Conservation (phyloP, 2,329 filamentous ascomycete genomes). For the Cercospora sesami region DNA sequence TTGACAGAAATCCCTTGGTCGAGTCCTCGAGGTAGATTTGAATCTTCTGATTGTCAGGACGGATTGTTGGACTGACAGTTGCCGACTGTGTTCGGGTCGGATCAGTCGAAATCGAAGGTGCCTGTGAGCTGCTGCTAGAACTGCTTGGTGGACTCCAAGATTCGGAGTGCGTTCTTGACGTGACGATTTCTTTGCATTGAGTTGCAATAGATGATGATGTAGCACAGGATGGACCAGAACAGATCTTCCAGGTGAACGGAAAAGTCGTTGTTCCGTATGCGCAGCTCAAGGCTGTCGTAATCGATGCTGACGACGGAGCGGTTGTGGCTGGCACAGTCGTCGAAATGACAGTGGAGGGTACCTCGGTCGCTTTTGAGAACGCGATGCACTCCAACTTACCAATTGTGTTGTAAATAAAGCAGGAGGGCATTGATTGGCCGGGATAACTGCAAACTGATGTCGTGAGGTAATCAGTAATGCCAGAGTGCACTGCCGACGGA, state of each 20-base stretch:
- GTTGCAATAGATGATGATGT: background rate
- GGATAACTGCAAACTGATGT: background rate
- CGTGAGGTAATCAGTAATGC: background rate
- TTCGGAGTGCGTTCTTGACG: background rate
- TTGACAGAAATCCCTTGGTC: background rate
- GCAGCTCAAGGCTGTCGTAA: background rate
- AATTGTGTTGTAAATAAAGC: background rate
- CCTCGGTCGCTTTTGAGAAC: background rate
- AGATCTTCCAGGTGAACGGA: constrained; percentile 6
- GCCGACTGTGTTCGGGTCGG: background rate
- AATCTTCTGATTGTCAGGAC: background rate
- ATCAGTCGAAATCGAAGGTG: background rate
- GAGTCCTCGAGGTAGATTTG: background rate
- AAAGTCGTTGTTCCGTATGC: constrained; percentile 7
- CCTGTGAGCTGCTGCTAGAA: background rate
- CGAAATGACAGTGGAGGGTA: background rate
- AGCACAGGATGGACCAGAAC: background rate
- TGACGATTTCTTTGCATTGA: constrained; percentile 7
- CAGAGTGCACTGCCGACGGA: background rate
- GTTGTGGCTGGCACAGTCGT: background rate
- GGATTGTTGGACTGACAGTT: background rate
- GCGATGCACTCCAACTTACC: background rate
- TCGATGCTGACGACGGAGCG: background rate
- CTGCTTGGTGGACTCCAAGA: constrained; percentile 2
- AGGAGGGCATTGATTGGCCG: background rate